phyloP scores from a whole-genome alignment of 305 asterid species.

The Caryopteris hybrid region DNA sequence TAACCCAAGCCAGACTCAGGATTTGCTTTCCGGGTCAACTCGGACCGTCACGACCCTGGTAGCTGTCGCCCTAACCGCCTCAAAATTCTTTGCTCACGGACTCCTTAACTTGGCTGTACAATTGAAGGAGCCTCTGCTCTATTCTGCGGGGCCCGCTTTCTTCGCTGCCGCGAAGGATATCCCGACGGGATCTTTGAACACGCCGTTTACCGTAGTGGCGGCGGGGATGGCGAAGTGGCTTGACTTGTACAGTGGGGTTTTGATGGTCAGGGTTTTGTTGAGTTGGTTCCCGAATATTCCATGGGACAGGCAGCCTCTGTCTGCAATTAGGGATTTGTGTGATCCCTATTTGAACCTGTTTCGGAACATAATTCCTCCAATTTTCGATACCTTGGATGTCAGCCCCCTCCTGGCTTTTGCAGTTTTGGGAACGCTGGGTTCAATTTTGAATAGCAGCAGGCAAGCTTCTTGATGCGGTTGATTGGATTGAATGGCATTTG shows the following conservation, averaged over 20 bases:
- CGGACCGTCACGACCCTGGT: slow-evolving; percentile 61
- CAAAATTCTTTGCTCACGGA: slow-evolving; percentile 40
- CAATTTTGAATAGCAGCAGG: slow-evolving; percentile 57
- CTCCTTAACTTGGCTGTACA: slow-evolving; percentile 34
- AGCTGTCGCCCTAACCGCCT: slow-evolving; percentile 43
- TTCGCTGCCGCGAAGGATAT: slow-evolving; percentile 59
- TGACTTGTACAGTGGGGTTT: slow-evolving; percentile 75
- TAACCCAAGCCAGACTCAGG: slow-evolving; percentile 3
- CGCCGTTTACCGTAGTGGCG: slow-evolving; percentile 85
- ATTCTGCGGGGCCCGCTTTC: slow-evolving; percentile 57
- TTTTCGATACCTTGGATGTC: slow-evolving; percentile 70
- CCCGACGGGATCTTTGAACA: slow-evolving; percentile 42
- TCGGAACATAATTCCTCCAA: slow-evolving; percentile 79
- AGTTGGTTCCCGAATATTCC: slow-evolving; percentile 97
- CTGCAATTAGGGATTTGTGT: slow-evolving; percentile 84
- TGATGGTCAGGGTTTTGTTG: slow-evolving; percentile 79
- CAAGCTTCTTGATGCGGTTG: slow-evolving; percentile 32
- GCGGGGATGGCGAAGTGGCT: slow-evolving; percentile 91
- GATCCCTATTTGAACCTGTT: slow-evolving; percentile 91
- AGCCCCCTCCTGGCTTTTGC: slow-evolving; percentile 81
- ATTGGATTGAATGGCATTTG: not conserved
- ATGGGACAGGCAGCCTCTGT: slow-evolving; percentile 87
- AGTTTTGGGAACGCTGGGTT: slow-evolving; percentile 65
- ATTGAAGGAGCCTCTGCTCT: slow-evolving; percentile 38
- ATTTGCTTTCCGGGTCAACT: slow-evolving; percentile 57